Conservation (phyloP, 345 rosid genomes). For the Alliaria petiolata region DNA sequence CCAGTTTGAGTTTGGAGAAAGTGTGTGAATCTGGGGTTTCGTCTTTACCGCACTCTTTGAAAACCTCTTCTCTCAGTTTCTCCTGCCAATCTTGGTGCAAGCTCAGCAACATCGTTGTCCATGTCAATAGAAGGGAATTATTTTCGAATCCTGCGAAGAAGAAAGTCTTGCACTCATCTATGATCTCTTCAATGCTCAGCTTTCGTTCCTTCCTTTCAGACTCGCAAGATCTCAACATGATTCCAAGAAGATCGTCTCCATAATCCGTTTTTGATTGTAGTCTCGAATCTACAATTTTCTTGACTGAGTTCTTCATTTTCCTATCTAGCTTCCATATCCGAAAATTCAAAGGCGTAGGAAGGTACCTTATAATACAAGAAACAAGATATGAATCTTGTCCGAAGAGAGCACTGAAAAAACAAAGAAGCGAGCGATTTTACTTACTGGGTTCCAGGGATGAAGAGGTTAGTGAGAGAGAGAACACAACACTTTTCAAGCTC, state of each 20-base stretch:
- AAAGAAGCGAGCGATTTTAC: background rate
- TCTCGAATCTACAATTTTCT: slow-evolving; percentile 31
- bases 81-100: slow-evolving; percentile 54
- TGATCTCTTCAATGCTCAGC: slow-evolving; percentile 40
- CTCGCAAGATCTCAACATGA: slow-evolving; percentile 27
- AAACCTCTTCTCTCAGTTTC: slow-evolving; percentile 50
- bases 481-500: slow-evolving; percentile 36
- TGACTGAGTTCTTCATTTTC: slow-evolving; percentile 28
- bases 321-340: slow-evolving; percentile 44
- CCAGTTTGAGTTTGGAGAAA: slow-evolving; percentile 39
- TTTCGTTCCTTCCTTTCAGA: background rate
- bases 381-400: background rate
- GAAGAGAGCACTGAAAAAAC: background rate
- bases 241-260: slow-evolving; percentile 46
- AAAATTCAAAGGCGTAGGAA: slow-evolving; percentile 41
- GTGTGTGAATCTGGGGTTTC: slow-evolving; percentile 38
- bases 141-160: slow-evolving; percentile 51
- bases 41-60: slow-evolving; percentile 37
- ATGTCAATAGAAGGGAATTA: slow-evolving; percentile 44
- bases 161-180: slow-evolving; percentile 64
- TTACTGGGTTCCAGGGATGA: slow-evolving; percentile 48
- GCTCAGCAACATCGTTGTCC: slow-evolving; percentile 54
- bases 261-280: slow-evolving; percentile 8
- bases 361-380: slow-evolving; percentile 33
- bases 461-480: slow-evolving; percentile 2